Evolutionary conservation across 2,329 filamentous ascomycete genomes (phyloP), one percentile per base, ranked within the genome.

Genomic region (Beauveria scarabaeidicola): DNA sequence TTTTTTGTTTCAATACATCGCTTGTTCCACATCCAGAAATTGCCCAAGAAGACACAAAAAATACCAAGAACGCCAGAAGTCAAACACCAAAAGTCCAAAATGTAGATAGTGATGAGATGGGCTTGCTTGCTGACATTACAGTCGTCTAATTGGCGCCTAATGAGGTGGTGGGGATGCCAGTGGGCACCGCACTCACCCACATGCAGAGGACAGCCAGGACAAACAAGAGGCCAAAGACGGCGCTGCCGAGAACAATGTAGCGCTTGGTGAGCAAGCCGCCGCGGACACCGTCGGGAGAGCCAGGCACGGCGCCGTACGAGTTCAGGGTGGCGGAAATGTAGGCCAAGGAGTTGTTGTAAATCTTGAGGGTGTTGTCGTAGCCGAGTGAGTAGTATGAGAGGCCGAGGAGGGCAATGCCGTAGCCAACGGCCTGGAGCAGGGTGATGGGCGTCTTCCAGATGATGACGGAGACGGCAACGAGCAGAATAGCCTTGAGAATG

Each of bases 401-500:
- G 36, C 79, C 79, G 59, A 71, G 65, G 19, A 83, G 75, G 57
- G 90, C 89, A 67, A 93, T 81, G 66, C 79, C 77, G 78, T 95
- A 95, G 66, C 90, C 90, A 70, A 92, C 79, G 67, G 85, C 83
- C 74, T 95, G 90, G 59, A 91, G 79, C 25, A 75, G 70, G 21
- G 85, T 81, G 68, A 94, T 87, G 36, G 83, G 81, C 60, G 89
- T 90, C 65, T 81, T 78, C 86, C 90, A 94, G 70, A 93, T 86
- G 69, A 90, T 72, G 74, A 94, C 88, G 57, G 88, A 91, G 61
- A 85, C 81, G 62, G 82, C 77, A 64, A 95, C 89, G 59, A 95
- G 85, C 61, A 95, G 83, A 62, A 95, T 92, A 73, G 91, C 90
- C 76, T 95, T 95, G 68, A 94, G 83, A 64, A 95, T 90, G 71